Evolutionary conservation across 2,329 filamentous ascomycete species (phyloP), one percentile per base, ranked within the genome.

Genomic region (Ascocoryne sarcoides): DNA sequence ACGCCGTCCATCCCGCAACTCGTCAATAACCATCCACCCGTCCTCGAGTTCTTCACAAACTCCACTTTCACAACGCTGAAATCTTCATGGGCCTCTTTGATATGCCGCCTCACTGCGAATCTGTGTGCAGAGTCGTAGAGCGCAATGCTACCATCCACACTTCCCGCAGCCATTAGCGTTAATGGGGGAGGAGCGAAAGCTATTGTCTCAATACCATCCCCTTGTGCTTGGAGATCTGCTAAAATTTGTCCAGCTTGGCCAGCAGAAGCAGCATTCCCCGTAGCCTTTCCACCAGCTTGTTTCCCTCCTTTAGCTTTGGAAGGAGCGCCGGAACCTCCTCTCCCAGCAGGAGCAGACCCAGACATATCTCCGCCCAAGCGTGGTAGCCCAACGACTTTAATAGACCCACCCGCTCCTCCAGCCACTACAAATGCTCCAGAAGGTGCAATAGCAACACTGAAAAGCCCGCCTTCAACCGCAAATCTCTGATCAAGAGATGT

Each of bases 1-100:
- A 89, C 87, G 14, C 92, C 90, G 56, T 98, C 92, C 72, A 95
- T 86, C 7, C 92, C 92, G 51, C 82, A 89, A 48, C 79, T 86
- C 2, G 90, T 96, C 39, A 96, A 67, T 46, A 93, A 58, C 79
- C 77, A 90, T 43, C 64, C 73, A 52, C 57, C 68, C 42, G 56
- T 65, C 50, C 48, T 55, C 58, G 50, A 64, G 60, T 59, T 66
- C 58, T 69, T 69, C 43, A 94, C 75, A 56, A 95, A 98, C 45
- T 95, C 87, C 4, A 96, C 79, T 64, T 93, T 90, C 46, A 96
- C 90, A 15, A 98, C 86, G 1, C 86, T 82, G 55, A 83, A 82
- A n/a, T 86, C 84, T 49, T 89, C 84, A 60, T 94, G 90, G 1
- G 86, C 89, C 36, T 83, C 82, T 37, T 74, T 72, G 49, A 96